Conservation (phyloP, 2,329 filamentous ascomycete genomes). For the Calonectria crousiana region DNA sequence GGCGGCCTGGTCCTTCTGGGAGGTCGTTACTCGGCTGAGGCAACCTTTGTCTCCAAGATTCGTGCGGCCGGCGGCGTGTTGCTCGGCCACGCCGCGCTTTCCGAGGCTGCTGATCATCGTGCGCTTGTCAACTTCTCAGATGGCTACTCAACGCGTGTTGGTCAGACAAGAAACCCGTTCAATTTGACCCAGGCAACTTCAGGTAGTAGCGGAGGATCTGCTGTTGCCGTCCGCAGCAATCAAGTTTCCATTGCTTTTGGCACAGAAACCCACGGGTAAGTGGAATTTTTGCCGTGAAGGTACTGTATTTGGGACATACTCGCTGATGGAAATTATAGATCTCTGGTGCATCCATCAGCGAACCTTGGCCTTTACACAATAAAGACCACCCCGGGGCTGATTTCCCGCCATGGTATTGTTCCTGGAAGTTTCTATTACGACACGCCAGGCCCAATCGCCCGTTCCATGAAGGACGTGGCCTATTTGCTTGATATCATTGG, state of each 20-base stretch:
- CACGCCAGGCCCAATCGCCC: slow-evolving; percentile 13
- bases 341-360: slow-evolving; percentile 14
- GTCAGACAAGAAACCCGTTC: slow-evolving; percentile 24
- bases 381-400: slow-evolving; percentile 20
- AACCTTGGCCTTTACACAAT: slow-evolving; percentile 11
- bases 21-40: slow-evolving; percentile 15
- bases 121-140: slow-evolving; percentile 21
- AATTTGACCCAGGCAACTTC: slow-evolving; percentile 23
- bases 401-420: slow-evolving; percentile 24
- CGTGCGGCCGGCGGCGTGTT: slow-evolving; percentile 17
- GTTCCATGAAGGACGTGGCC: slow-evolving; percentile 15
- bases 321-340: background rate
- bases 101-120: slow-evolving; percentile 23
- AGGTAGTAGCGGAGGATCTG: slow-evolving; percentile 18
- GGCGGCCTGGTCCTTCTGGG: slow-evolving; percentile 21
- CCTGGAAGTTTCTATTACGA: slow-evolving; percentile 22
- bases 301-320: background rate
- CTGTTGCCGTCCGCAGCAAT: slow-evolving; percentile 19
- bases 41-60: slow-evolving; percentile 16
- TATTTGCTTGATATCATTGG: slow-evolving; percentile 17
- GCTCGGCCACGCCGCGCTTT: slow-evolving; percentile 18
- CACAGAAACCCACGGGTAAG: slow-evolving; percentile 24
- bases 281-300: background rate
- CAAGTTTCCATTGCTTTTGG: slow-evolving; percentile 21
- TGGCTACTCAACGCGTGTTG: slow-evolving; percentile 24